A percentile compares a stretch with the other conserved stretches of the same genome.
These are phyloP conservation scores for Phyllosticta citribraziliensis DNA, from an alignment of 2,329 filamentous ascomycete genomes.

Conservation along the genomic window DNA sequence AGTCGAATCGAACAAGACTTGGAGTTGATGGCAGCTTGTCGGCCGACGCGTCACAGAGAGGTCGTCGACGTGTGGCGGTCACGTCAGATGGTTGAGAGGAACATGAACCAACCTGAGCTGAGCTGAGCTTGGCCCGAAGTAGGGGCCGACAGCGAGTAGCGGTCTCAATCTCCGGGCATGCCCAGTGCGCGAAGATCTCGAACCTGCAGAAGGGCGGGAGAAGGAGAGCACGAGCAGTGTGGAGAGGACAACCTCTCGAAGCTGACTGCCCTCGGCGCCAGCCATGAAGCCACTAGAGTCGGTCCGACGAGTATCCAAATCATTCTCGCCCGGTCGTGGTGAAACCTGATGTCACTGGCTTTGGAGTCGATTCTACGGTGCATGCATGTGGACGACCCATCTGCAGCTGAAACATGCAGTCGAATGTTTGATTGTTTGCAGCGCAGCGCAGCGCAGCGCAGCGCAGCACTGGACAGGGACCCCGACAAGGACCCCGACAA, in stretches of 20 bases:
- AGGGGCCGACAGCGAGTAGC: neutral
- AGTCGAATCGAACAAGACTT: too few relatives aligned
- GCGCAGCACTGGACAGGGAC: neutral
- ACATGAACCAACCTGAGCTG: too few relatives aligned
- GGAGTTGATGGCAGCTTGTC: neutral
- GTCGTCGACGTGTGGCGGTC: too few relatives aligned
- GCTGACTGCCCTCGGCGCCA: neutral
- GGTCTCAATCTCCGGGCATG: neutral
- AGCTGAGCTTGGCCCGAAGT: neutral
- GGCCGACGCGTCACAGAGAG: neutral
- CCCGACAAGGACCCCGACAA: too few relatives aligned
- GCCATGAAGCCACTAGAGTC: neutral
- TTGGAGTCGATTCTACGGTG: too few relatives aligned
- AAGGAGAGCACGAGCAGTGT: neutral
- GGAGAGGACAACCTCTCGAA: neutral
- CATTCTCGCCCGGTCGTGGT: neutral
- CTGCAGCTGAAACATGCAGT: conserved; percentile 29
- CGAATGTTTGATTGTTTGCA: conserved; percentile 23
- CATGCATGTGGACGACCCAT: conserved; percentile 19
- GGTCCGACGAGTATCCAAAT: neutral
- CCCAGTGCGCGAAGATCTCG: neutral
- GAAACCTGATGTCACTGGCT: neutral
- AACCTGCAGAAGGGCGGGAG: neutral
- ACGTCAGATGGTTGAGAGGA: neutral
- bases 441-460: too few relatives aligned